Evolutionary conservation across 2,329 filamentous ascomycete genomes (phyloP).

Genomic region (Samsoniella hepiali): DNA sequence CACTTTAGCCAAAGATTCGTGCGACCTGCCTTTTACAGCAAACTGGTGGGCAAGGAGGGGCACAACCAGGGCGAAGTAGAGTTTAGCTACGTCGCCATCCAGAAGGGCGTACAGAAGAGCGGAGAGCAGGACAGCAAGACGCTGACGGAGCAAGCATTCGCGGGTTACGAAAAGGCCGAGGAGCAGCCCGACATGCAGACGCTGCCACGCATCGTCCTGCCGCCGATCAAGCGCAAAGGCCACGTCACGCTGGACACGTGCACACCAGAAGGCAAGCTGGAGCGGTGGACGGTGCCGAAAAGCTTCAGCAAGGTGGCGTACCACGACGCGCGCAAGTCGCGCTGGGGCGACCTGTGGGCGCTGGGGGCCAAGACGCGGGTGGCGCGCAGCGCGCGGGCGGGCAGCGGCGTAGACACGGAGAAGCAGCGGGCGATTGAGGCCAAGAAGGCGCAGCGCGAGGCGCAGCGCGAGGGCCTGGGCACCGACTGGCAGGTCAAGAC

Average conservation of each 20-base stretch:
- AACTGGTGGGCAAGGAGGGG: slow-evolving; percentile 59
- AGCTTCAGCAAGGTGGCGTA: slow-evolving; percentile 80
- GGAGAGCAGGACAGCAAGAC: slow-evolving; percentile 45
- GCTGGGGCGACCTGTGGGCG: slow-evolving; percentile 94
- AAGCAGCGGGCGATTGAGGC: slow-evolving; percentile 42
- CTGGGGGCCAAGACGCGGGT: slow-evolving; percentile 86
- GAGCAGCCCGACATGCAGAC: slow-evolving; percentile 55
- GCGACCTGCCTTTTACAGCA: slow-evolving; percentile 76
- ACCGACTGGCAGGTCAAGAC: slow-evolving; percentile 26
- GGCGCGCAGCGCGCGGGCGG: slow-evolving; percentile 57
- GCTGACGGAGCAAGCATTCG: slow-evolving; percentile 65
- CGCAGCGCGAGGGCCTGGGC: slow-evolving; percentile 32
- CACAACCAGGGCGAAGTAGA: slow-evolving; percentile 87
- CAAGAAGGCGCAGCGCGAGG: slow-evolving; percentile 40
- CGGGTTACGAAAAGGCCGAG: slow-evolving; percentile 60
- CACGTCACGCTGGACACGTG: slow-evolving; percentile 90
- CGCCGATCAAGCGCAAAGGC: slow-evolving; percentile 80
- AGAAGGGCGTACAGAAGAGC: slow-evolving; percentile 59
- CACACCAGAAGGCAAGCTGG: slow-evolving; percentile 77
- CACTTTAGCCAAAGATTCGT: slow-evolving; percentile 88
- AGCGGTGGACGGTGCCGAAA: slow-evolving; percentile 89
- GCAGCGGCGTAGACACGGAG: slow-evolving; percentile 46
- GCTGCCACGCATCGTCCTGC: slow-evolving; percentile 74
- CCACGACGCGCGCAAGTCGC: slow-evolving; percentile 84
- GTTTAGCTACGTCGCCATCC: slow-evolving; percentile 85